Percentiles rank a stretch among this genome's conserved stretches.
These are phyloP conservation scores for Syzygium syzygioides DNA, from an alignment of 441 rosid genomes.

Conservation along the genomic window DNA sequence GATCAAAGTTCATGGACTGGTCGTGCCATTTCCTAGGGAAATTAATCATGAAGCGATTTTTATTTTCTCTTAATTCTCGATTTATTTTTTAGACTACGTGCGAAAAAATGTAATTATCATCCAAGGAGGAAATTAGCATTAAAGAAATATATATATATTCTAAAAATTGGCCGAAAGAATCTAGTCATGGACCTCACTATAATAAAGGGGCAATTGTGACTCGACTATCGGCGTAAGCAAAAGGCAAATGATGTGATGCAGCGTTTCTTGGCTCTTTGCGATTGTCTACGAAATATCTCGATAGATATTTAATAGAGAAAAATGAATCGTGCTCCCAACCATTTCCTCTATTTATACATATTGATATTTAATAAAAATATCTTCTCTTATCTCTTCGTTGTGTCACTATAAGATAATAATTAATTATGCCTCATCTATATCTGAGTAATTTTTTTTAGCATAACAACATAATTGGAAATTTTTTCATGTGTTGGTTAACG, in stretches of 20 bases:
- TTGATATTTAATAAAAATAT: background rate
- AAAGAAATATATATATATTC: background rate
- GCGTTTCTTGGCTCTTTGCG: background rate
- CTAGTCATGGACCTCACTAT: background rate
- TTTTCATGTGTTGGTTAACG: background rate
- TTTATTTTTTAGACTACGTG: background rate
- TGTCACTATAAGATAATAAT: background rate
- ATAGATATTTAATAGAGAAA: background rate
- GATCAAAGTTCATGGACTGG: too few relatives aligned
- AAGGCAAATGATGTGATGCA: background rate
- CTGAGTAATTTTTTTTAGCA: background rate
- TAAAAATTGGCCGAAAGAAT: background rate
- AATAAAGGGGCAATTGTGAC: background rate
- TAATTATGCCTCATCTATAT: background rate
- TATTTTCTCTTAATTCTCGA: background rate
- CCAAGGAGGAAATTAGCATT: background rate
- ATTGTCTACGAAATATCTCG: background rate
- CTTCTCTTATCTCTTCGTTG: background rate
- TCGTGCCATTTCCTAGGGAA: too few relatives aligned
- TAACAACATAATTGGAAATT: background rate
- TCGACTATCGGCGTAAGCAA: background rate
- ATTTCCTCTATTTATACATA: background rate
- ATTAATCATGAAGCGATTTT: background rate
- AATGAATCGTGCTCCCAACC: background rate
- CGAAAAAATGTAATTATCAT: background rate